phyloP scores from a whole-genome alignment of 1,284 basidiomycete species.

The Fomitopsis palustris region DNA sequence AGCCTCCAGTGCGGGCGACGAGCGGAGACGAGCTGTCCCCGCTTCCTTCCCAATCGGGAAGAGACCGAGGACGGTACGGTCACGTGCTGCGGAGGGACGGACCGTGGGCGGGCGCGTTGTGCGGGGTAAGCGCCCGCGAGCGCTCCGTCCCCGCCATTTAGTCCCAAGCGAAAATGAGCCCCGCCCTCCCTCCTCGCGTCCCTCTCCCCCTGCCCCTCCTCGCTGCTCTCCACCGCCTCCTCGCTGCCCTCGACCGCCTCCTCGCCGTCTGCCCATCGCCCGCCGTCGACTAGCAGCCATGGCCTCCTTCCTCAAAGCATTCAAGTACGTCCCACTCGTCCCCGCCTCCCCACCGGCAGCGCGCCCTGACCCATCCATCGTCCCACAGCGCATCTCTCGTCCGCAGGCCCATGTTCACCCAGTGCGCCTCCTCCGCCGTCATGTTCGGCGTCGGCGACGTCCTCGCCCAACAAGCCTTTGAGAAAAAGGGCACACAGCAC shows the following conservation, averaged over 20 bases:
- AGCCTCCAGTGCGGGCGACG: too few relatives aligned
- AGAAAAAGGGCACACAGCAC: slow-evolving; percentile 60
- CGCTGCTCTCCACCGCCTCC: not conserved
- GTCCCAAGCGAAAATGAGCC: not conserved
- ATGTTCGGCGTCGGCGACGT: slow-evolving; percentile 80
- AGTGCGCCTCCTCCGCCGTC: slow-evolving; percentile 62
- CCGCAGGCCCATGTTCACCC: slow-evolving; percentile 60
- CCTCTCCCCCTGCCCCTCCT: not conserved
- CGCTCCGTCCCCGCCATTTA: not conserved
- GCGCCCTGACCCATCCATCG: too few relatives aligned
- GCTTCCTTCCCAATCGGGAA: too few relatives aligned
- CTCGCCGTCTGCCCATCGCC: not conserved
- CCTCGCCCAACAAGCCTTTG: slow-evolving; percentile 80
- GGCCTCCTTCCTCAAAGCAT: slow-evolving; percentile 46
- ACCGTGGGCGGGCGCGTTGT: not conserved
- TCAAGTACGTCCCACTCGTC: slow-evolving; percentile 41
- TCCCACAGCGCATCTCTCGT: slow-evolving; percentile 51
- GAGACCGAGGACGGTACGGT: too few relatives aligned
- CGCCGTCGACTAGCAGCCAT: slow-evolving; percentile 23
- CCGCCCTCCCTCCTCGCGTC: not conserved
- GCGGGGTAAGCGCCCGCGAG: not conserved
- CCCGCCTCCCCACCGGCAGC: not conserved
- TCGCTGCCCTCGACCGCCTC: not conserved
- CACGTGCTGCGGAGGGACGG: not conserved
- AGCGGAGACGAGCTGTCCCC: too few relatives aligned